Conservation (phyloP, 306 rosid genomes). For the Morella rubra region DNA sequence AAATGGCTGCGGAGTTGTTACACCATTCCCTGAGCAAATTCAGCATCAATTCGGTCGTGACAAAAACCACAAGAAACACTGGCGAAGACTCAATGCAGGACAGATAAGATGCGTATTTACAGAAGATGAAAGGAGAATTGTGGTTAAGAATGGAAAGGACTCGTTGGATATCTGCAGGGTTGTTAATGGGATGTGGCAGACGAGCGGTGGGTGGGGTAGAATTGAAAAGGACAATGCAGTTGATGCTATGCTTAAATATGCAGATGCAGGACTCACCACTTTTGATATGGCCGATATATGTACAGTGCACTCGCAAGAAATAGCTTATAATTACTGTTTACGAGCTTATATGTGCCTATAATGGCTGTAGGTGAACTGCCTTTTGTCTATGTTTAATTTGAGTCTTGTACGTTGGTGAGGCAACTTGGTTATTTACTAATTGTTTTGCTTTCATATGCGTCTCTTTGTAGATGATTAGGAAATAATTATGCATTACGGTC, state of each 20-base stretch:
- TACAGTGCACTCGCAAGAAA: constrained; percentile 18
- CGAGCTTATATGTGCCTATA: no score
- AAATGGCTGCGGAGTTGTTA: constrained; percentile 53
- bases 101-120: constrained; percentile 43
- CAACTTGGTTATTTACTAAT: no score
- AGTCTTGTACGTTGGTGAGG: no score
- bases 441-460: no score
- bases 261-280: constrained; percentile 67
- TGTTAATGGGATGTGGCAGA: constrained; percentile 92
- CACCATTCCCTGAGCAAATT: constrained; percentile 36
- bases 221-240: constrained; percentile 65
- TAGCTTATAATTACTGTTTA: constrained; percentile 12
- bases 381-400: no score
- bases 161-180: constrained; percentile 66
- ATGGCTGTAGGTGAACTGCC: no score
- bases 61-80: constrained; percentile 30
- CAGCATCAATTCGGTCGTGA: constrained; percentile 21
- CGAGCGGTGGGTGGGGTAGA: constrained; percentile 82
- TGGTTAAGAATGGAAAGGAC: constrained; percentile 62
- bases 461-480: not conserved
- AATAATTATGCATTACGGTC: not conserved
- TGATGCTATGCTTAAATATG: constrained; percentile 76
- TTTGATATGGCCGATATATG: constrained; percentile 92
- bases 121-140: constrained; percentile 34
- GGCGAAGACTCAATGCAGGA: constrained; percentile 25